A percentile compares a stretch with the other conserved stretches of the same genome.
Conservation (phyloP, 2,329 filamentous ascomycete species). For the Stemphylium vesicarium region DNA sequence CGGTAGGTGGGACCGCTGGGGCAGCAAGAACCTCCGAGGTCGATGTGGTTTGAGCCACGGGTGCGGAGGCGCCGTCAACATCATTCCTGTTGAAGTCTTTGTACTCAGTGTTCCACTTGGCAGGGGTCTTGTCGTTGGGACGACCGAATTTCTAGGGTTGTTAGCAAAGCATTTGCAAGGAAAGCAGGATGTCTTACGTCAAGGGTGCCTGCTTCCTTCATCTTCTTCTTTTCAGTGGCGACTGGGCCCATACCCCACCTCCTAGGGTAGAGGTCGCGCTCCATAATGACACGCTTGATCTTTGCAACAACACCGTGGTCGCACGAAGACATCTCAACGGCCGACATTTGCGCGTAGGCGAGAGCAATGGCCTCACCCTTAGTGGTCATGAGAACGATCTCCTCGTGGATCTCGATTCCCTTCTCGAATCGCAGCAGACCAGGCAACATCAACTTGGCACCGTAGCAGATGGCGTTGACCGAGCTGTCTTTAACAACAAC, state of each 20-base stretch:
- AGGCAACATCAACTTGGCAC: slow-evolving; percentile 98
- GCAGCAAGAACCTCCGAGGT: slow-evolving; percentile 46
- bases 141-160: slow-evolving; percentile 79
- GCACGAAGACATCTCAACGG: slow-evolving; percentile 93
- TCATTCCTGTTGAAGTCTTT: slow-evolving; percentile 69
- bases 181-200: slow-evolving; percentile 63
- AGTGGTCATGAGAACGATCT: slow-evolving; percentile 97
- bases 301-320: slow-evolving; percentile 98
- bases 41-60: slow-evolving; percentile 42
- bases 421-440: slow-evolving; percentile 92
- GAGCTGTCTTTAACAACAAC: slow-evolving; percentile 97
- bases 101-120: slow-evolving; percentile 92
- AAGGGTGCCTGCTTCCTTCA: slow-evolving; percentile 96
- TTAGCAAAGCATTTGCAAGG: slow-evolving; percentile 39
- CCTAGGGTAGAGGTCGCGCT: slow-evolving; percentile 95
- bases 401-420: slow-evolving; percentile 91
- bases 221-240: slow-evolving; percentile 98
- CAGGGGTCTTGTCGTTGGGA: slow-evolving; percentile 88
- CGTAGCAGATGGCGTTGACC: slow-evolving; percentile 97
- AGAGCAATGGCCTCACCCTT: slow-evolving; percentile 98
- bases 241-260: slow-evolving; percentile 96
- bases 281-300: slow-evolving; percentile 99
- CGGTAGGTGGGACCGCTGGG: slow-evolving; percentile 44
- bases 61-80: slow-evolving; percentile 28
- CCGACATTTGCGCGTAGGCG: slow-evolving; percentile 96